These are phyloP conservation scores for Turritis glabra DNA, from an alignment of 345 rosid genomes.

Conservation along the genomic window DNA sequence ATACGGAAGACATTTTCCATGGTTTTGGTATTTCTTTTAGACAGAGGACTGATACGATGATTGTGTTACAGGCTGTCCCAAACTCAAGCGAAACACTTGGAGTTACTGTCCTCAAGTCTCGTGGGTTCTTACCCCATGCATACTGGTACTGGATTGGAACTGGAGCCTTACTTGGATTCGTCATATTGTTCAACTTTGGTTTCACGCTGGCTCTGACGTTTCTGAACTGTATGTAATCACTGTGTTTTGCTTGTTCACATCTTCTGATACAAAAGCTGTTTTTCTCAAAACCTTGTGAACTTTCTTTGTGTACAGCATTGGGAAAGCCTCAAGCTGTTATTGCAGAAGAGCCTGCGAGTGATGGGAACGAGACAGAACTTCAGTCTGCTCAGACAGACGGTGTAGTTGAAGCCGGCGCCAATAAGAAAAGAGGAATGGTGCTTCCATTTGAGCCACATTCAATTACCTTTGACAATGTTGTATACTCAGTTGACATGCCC, in stretches of 20 bases:
- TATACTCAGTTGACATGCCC: conserved; percentile 79
- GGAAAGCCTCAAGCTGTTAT: conserved; percentile 55
- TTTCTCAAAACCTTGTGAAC: neutral
- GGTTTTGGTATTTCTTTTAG: conserved; percentile 5
- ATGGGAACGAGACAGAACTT: conserved; percentile 38
- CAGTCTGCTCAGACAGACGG: conserved; percentile 32
- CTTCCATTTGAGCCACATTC: conserved; percentile 77
- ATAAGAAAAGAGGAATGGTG: conserved; percentile 62
- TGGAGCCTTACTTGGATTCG: conserved; percentile 64
- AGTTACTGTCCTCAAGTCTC: conserved; percentile 58
- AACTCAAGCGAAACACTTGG: conserved; percentile 71
- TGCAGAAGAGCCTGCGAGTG: conserved; percentile 44
- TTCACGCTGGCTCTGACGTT: conserved; percentile 68
- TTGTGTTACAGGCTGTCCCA: conserved; percentile 48
- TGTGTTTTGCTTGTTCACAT: conserved; percentile 15
- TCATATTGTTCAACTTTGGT: conserved; percentile 62
- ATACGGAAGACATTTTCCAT: neutral
- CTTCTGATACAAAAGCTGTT: neutral
- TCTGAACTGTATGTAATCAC: conserved; percentile 62
- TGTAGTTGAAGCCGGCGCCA: conserved; percentile 12
- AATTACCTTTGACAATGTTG: conserved; percentile 56
- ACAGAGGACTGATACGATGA: conserved; percentile 1
- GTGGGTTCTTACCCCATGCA: conserved; percentile 69
- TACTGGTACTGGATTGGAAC: conserved; percentile 88
- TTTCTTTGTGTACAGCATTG: conserved; percentile 50